These are phyloP conservation scores for Fusarium sacchari DNA, from an alignment of 2,329 filamentous ascomycete genomes.

Conservation along the genomic window DNA sequence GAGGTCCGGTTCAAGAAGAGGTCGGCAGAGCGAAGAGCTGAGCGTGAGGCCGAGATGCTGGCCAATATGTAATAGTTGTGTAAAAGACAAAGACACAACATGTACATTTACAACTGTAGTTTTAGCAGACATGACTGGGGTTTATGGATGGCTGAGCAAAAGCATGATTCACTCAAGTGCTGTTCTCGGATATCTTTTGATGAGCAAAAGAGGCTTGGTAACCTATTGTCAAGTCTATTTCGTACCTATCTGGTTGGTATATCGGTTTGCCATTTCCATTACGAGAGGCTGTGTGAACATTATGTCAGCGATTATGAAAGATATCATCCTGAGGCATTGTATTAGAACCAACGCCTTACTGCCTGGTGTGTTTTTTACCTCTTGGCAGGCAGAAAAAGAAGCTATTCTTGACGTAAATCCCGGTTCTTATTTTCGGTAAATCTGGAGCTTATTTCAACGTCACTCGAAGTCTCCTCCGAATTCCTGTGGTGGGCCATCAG, in stretches of 20 bases:
- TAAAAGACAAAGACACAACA: conserved; percentile 27
- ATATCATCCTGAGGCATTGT: neutral
- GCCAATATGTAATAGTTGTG: conserved; percentile 45
- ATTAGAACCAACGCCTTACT: neutral
- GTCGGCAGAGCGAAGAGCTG: conserved; percentile 80
- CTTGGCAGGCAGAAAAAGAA: conserved; percentile 2
- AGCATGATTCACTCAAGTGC: conserved; percentile 13
- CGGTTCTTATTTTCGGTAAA: neutral
- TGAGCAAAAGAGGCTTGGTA: neutral
- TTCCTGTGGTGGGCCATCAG: neutral
- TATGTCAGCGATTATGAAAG: neutral
- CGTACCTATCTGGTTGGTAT: neutral
- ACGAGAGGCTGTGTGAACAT: neutral
- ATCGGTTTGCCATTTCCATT: too few relatives aligned
- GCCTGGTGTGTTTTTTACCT: neutral
- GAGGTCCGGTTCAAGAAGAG: conserved; percentile 89
- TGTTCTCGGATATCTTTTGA: neutral
- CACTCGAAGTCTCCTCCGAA: neutral
- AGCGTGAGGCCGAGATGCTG: conserved; percentile 57
- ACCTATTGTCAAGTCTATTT: neutral
- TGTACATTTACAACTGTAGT: conserved; percentile 46
- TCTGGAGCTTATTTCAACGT: conserved; percentile 39
- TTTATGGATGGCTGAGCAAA: conserved; percentile 30
- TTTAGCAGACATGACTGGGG: conserved; percentile 40
- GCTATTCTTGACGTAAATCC: neutral